phyloP scores from a whole-genome alignment of 768 basidiomycete genomes.

The Chalciporus sphaerocephalus region DNA sequence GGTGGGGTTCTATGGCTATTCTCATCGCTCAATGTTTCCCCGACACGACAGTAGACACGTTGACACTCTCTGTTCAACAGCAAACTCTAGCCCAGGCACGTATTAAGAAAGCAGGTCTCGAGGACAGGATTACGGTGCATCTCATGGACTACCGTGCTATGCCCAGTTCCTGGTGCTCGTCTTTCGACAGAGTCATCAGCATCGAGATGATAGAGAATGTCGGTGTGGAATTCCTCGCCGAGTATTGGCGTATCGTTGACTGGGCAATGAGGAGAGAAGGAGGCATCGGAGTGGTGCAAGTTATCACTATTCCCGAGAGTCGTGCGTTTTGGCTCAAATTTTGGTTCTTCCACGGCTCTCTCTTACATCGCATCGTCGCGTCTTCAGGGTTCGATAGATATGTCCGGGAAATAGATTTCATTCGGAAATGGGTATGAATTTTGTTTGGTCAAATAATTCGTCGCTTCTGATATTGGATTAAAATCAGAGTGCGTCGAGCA shows the following conservation, averaged over 20 bases:
- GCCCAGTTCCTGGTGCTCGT: constrained; percentile 57
- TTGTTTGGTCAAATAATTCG: not conserved
- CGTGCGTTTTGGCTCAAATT: constrained; percentile 43
- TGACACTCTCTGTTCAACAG: constrained; percentile 69
- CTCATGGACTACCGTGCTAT: constrained; percentile 72
- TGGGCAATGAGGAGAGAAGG: constrained; percentile 64
- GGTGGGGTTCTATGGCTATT: constrained; percentile 74
- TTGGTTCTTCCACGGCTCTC: too few species aligned
- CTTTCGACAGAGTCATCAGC: constrained; percentile 67
- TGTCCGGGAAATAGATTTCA: constrained; percentile 63
- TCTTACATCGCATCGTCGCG: too few species aligned
- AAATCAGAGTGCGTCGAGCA: constrained; percentile 4
- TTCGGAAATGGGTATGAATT: constrained; percentile 64
- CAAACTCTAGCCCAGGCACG: constrained; percentile 53
- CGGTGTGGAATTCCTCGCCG: constrained; percentile 58
- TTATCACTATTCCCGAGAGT: constrained; percentile 71
- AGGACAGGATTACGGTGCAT: constrained; percentile 56
- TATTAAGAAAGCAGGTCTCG: constrained; percentile 48
- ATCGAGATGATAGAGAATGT: constrained; percentile 80
- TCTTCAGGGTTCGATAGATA: constrained; percentile 51
- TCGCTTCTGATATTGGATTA: not conserved
- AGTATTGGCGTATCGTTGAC: constrained; percentile 62
- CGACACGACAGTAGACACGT: constrained; percentile 59
- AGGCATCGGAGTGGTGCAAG: constrained; percentile 68
- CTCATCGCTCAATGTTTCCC: constrained; percentile 51